Base-by-base conservation (phyloP, 306 rosid species). In the Dicorynia guianensis region DNA sequence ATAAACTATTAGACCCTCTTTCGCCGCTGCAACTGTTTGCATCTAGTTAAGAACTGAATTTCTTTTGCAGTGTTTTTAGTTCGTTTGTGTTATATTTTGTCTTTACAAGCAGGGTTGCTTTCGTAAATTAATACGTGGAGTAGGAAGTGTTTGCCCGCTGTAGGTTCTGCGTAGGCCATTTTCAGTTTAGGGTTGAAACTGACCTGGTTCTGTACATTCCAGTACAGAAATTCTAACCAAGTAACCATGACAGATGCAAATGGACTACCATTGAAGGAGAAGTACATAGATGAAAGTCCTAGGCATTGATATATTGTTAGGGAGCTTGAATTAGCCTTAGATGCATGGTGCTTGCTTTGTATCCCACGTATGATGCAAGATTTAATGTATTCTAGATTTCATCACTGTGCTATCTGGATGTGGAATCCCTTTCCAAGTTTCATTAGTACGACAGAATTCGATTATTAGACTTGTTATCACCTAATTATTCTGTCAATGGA, bases 121-220 rank as follows among this genome's bases (percentile, higher is more conserved):
- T 77, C 86, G 90, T 85, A 85, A 68, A 88, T 79, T 70, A 67
- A 71, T 73, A 82, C 74, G 58, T 50, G 79, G 69, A 65, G 49
- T 56, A 77, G 67, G 81, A 78, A 74, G 69, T 80, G 82, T 84
- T 83, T 85, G 88, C 25, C 77, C 80, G 83, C 70, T 80, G 81
- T 60, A 77, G 82, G 25, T 80, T 89, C 75, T 82, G 79, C 49
- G 75, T 57, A 15, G 64, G 76, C 63, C 74, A 13, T 72, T 89
- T 90, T 90, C 95, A 92, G 97, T 80, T 89, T 85, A 75, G 88
- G 82, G 98, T 98, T 95, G 97, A 91, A 92, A 79, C 60, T 79
- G 69, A 76, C 76, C 58, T 69, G 53, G 78, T 62, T 74, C 56
- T 82, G 72, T 76, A 67, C 56, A 53, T 73, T 80, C 63, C 60